Percentiles rank a stretch among this genome's conserved stretches.
Conservation (phyloP, 2,329 filamentous ascomycete genomes). For the Fusarium camptoceras region DNA sequence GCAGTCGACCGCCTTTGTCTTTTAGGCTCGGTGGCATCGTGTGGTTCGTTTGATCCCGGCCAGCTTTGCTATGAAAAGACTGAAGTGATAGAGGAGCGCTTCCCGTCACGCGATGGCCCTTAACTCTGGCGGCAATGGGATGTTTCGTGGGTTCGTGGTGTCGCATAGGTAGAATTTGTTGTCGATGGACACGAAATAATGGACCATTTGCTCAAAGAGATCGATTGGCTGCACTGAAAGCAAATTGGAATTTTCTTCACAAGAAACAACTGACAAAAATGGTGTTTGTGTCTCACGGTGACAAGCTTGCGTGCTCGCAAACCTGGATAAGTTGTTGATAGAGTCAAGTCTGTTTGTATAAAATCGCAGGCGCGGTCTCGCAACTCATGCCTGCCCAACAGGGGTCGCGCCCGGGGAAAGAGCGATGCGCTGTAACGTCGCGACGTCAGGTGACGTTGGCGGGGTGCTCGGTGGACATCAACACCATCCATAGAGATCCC, state of each 20-base stretch:
- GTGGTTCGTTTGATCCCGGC: not conserved
- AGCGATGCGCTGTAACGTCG: conserved; percentile 39
- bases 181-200: conserved; percentile 13
- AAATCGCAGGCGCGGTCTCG: conserved; percentile 18
- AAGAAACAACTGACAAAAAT: not conserved
- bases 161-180: conserved; percentile 28
- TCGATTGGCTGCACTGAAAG: conserved; percentile 2
- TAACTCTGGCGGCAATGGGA: conserved; percentile 18
- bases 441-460: conserved; percentile 46
- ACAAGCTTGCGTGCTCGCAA: conserved; percentile 7
- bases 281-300: not conserved
- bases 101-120: conserved; percentile 12
- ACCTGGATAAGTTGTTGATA: conserved; percentile 12
- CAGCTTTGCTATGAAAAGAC: not conserved
- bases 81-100: conserved; percentile 9
- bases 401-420: conserved; percentile 23
- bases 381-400: conserved; percentile 2
- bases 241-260: not conserved
- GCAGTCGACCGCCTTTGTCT: conserved; percentile 49
- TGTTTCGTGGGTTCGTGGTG: conserved; percentile 22
- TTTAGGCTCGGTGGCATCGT: conserved; percentile 50
- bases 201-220: conserved; percentile 17
- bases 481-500: not conserved
- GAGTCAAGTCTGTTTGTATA: conserved; percentile 3
- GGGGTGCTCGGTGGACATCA: conserved; percentile 18